Conservation (phyloP, 2,329 filamentous ascomycete genomes). For the Fusarium anthophilum region DNA sequence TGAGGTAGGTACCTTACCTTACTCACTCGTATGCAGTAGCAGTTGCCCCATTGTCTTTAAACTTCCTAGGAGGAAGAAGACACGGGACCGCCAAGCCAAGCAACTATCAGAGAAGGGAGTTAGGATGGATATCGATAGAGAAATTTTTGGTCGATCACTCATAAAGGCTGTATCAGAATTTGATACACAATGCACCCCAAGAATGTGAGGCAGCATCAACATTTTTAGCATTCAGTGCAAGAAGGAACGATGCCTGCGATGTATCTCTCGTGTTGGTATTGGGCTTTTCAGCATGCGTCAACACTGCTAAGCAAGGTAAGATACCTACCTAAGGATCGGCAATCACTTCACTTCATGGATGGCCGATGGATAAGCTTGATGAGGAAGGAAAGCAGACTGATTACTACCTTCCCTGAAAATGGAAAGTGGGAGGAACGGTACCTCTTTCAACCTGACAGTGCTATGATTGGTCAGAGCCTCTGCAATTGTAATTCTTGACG, state of each 20-base stretch:
- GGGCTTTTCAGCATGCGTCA: constrained; percentile 1
- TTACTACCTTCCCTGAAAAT: constrained; percentile 13
- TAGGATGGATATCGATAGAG: background rate
- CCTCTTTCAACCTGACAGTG: background rate
- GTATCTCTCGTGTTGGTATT: background rate
- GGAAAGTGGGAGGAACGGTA: constrained; percentile 6
- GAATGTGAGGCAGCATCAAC: background rate
- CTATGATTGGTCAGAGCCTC: constrained; percentile 19
- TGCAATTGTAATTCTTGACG: background rate
- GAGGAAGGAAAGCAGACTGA: constrained; percentile 8
- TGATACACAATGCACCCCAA: constrained; percentile 2
- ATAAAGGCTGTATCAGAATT: background rate
- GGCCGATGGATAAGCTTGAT: background rate
- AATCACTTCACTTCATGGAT: background rate
- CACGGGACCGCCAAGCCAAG: constrained; percentile 26
- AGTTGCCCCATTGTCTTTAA: constrained; percentile 13
- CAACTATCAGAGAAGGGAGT: constrained; percentile 19
- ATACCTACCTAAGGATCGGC: background rate
- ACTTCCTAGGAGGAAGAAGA: background rate
- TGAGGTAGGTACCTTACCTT: background rate
- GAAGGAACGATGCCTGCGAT: background rate
- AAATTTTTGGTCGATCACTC: constrained; percentile 19
- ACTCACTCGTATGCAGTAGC: constrained; percentile 1
- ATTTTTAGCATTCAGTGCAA: background rate
- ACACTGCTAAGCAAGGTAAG: background rate